Evolutionary conservation across 2,329 filamentous ascomycete species (phyloP), one percentile per base, ranked within the genome.

Genomic region (Xylariales sp.): DNA sequence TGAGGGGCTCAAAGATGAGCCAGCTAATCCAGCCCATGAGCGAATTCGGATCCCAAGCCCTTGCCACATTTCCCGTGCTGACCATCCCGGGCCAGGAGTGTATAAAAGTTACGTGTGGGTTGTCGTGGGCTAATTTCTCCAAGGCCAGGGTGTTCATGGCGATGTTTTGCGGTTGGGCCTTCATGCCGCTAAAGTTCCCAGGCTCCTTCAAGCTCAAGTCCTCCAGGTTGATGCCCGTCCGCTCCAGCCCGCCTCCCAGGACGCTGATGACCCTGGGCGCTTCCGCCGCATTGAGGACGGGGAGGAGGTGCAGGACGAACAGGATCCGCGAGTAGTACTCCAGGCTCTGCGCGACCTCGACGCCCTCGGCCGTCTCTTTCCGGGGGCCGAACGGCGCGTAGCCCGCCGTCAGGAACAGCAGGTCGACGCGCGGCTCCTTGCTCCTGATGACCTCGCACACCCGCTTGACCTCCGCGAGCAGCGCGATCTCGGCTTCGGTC

Each of bases 301-400:
- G 66, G 6, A 70, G 59, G 4, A 72, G 59, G 19, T 59, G 52
- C 12, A 50, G 45, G 20, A 62, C 46, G 43, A 67, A 67, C 3
- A 65, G 51, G n/a, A 70, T 59, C 5, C 68, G 61, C 3, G 60
- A 56, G 55, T 71, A 71, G 49, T 66, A 70, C 25, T 54, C 51
- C 17, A 72, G 47, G 10, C 49, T 58, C 25, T 65, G 63, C 1
- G 51, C 51, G 20, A 62, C 52, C n/a, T 69, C 67, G 2, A 70
- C 4, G 1, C 67, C 69, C 43, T 72, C 69, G 3, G 48, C 2
- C 0, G 62, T 69, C 33, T 66, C 66, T 7, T 43, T 41, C 7
- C 63, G 59, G 5, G 19, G 36, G 13, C 57, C 59, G 10, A 69
- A 62, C 1, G 68, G 64, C 3, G 61, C 59, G 42, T 68, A 73